These are phyloP conservation scores for Warburgia ugandensis DNA, from an alignment of 164 flowering plant species.

Conservation along the genomic window DNA sequence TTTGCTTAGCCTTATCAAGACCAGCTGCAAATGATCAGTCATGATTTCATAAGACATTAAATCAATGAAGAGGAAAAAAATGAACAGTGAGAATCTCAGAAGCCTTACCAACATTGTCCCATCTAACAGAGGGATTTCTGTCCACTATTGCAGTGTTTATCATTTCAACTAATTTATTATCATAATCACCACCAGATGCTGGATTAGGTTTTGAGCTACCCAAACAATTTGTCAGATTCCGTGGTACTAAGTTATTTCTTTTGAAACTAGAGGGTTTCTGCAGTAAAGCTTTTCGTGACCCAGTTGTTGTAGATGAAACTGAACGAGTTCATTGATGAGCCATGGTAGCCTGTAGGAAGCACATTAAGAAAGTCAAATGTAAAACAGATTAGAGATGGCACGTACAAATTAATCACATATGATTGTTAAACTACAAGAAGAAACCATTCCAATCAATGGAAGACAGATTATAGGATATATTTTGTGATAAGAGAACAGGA, in stretches of 20 bases:
- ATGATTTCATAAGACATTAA: neutral
- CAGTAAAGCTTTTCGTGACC: slow-evolving; percentile 17
- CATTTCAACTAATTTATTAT: slow-evolving; percentile 82
- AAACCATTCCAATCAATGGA: too few species aligned
- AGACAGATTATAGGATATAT: too few species aligned
- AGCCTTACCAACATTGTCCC: slow-evolving; percentile 93
- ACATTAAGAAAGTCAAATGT: neutral
- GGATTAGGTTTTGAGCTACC: slow-evolving; percentile 35
- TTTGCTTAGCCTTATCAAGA: slow-evolving; percentile 90
- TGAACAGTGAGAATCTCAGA: neutral
- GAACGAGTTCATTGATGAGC: slow-evolving; percentile 25
- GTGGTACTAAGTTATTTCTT: slow-evolving; percentile 15
- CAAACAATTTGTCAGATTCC: slow-evolving; percentile 25
- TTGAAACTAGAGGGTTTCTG: slow-evolving; percentile 23
- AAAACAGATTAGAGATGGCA: neutral
- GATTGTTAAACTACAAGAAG: too few species aligned
- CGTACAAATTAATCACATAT: too few species aligned
- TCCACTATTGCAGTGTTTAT: slow-evolving; percentile 83
- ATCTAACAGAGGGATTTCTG: slow-evolving; percentile 91
- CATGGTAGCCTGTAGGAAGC: slow-evolving; percentile 33
- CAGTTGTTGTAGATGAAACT: slow-evolving; percentile 25
- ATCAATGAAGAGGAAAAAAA: neutral
- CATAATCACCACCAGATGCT: slow-evolving; percentile 41
- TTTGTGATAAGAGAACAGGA: too few species aligned
- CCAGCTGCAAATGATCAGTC: slow-evolving; percentile 52